phyloP scores from a whole-genome alignment of 495 filamentous ascomycete genomes.

The Penicillium arizonense region DNA sequence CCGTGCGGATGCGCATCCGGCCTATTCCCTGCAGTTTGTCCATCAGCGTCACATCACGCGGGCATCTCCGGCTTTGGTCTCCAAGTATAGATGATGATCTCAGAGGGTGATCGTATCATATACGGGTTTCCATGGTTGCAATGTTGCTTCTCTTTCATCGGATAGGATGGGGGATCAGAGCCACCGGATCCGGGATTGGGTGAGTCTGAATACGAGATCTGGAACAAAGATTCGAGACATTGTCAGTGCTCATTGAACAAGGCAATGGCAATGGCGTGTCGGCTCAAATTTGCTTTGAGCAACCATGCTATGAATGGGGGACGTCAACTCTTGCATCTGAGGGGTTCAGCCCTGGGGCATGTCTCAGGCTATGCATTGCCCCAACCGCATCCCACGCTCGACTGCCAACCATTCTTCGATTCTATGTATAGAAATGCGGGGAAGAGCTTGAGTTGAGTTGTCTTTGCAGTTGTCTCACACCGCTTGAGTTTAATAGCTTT shows the following conservation, averaged over 20 bases:
- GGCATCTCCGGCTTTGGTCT: neutral
- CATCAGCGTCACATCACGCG: slow-evolving; percentile 1
- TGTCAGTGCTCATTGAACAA: slow-evolving; percentile 9
- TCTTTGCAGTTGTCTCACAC: slow-evolving; percentile 6
- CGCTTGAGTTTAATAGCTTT: slow-evolving; percentile 1
- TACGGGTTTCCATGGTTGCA: neutral
- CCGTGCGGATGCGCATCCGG: neutral
- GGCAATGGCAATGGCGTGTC: slow-evolving; percentile 6
- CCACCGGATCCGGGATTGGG: slow-evolving; percentile 8
- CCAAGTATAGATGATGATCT: neutral
- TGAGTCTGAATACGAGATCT: slow-evolving; percentile 35
- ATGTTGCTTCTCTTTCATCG: neutral
- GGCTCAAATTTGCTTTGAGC: slow-evolving; percentile 3
- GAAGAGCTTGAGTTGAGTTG: slow-evolving; percentile 3
- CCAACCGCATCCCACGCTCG: slow-evolving; percentile 2
- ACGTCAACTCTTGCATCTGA: neutral
- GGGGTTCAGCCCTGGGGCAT: slow-evolving; percentile 1
- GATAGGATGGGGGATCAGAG: slow-evolving; percentile 13
- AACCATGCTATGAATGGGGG: neutral
- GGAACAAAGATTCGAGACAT: slow-evolving; percentile 17
- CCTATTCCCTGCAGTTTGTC: neutral
- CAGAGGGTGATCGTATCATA: neutral
- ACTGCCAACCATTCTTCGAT: neutral
- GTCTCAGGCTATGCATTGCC: slow-evolving; percentile 12
- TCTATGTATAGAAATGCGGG: slow-evolving; percentile 13